These are phyloP conservation scores for Pythium inflatum DNA, from an alignment of 352 stramenopile species.

Conservation along the genomic window DNA sequence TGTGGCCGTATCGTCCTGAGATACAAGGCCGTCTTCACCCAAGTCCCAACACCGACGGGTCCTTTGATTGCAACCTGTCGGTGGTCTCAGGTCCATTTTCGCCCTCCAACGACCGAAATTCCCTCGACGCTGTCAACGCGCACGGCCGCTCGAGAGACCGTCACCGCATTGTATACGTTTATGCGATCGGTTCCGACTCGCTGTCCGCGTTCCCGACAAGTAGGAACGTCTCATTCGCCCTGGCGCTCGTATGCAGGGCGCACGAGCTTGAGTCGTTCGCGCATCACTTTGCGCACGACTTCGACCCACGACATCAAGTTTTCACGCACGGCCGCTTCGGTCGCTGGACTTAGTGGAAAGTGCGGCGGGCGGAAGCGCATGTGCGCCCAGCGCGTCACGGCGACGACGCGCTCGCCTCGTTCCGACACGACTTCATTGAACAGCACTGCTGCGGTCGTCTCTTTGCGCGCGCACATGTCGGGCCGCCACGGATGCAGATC, in stretches of 20 bases:
- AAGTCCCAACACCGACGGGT: too few species aligned
- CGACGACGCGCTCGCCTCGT: not conserved
- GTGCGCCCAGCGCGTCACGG: not conserved
- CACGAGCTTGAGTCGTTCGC: not conserved
- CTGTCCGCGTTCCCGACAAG: too few species aligned
- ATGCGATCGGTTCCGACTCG: too few species aligned
- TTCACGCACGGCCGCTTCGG: not conserved
- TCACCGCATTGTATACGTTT: too few species aligned
- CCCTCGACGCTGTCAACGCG: too few species aligned
- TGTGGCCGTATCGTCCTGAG: too few species aligned
- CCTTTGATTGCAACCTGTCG: too few species aligned
- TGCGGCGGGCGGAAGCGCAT: not conserved
- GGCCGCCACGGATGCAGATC: slow-evolving; percentile 19
- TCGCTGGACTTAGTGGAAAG: not conserved
- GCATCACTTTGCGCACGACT: slow-evolving; percentile 1
- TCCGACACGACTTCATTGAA: not conserved
- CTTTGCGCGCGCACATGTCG: not conserved
- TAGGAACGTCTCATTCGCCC: too few species aligned
- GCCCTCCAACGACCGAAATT: too few species aligned
- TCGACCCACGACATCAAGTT: not conserved
- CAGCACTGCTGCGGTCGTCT: not conserved
- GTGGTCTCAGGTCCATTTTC: too few species aligned
- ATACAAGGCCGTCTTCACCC: too few species aligned
- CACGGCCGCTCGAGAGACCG: too few species aligned
- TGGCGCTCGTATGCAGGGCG: not conserved